A percentile compares a stretch with the other conserved stretches of the same genome.
Evolutionary conservation across 139 green algal species (phyloP).

Genomic region (Closterium sp.): DNA sequence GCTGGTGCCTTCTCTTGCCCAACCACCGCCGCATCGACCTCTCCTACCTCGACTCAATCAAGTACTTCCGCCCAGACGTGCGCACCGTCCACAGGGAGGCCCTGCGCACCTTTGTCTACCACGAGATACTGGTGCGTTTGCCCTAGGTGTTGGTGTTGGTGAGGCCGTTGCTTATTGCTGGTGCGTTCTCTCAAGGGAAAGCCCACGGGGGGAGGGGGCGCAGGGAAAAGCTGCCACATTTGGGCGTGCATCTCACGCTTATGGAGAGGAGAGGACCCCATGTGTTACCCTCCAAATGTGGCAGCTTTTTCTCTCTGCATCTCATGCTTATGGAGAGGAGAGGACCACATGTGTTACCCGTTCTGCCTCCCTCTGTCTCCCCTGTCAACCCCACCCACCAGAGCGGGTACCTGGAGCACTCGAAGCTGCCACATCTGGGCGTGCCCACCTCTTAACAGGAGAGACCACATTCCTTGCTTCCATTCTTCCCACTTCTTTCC

Average conservation of each 20-base stretch:
- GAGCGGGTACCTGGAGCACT: slow-evolving; percentile 85
- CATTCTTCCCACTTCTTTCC: no score
- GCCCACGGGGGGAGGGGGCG: no score
- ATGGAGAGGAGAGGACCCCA: slow-evolving; percentile 85
- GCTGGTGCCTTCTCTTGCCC: no score
- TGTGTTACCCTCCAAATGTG: slow-evolving; percentile 97
- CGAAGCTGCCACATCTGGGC: slow-evolving; percentile 98
- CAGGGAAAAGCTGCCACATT: slow-evolving; percentile 95
- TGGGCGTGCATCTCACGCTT: slow-evolving; percentile 94
- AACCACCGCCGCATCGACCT: slow-evolving; percentile 89
- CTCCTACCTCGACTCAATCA: slow-evolving; percentile 95
- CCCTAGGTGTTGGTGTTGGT: no score
- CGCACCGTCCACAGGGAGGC: slow-evolving; percentile 55
- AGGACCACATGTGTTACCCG: slow-evolving; percentile 98
- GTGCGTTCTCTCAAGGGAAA: no score
- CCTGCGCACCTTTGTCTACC: slow-evolving; percentile 55
- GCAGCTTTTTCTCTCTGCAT: slow-evolving; percentile 44
- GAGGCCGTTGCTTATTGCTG: neutral
- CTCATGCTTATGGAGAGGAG: slow-evolving; percentile 74
- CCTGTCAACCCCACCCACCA: neutral
- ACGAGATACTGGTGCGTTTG: slow-evolving; percentile 52
- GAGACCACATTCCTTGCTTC: slow-evolving; percentile 99
- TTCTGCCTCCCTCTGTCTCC: no score
- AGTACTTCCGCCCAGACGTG: slow-evolving; percentile 92
- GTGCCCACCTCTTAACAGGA: slow-evolving; percentile 90